phyloP scores from a whole-genome alignment of 2,329 filamentous ascomycete genomes.

The Capronia coronata region DNA sequence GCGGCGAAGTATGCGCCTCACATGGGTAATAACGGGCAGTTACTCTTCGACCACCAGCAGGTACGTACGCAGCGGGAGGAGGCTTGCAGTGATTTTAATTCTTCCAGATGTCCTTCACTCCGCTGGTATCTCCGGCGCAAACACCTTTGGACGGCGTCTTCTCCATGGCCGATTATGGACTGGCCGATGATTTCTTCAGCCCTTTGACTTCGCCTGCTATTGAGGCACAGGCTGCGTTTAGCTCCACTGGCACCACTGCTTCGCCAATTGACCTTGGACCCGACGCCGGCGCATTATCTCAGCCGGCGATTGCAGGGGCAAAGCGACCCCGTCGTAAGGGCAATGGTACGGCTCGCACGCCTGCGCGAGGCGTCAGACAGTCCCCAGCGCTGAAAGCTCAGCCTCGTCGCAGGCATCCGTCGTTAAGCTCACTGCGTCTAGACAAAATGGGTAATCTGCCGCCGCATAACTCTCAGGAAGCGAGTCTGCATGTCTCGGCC shows the following conservation, averaged over 20 bases:
- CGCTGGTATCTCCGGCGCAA: constrained; percentile 46
- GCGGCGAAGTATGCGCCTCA: constrained; percentile 38
- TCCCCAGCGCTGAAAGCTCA: constrained; percentile 42
- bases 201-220: constrained; percentile 47
- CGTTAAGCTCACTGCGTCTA: constrained; percentile 26
- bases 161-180: constrained; percentile 43
- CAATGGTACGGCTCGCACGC: constrained; percentile 31
- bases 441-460: constrained; percentile 32
- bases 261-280: constrained; percentile 39
- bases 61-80: constrained; percentile 22
- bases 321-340: constrained; percentile 38
- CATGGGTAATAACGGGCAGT: constrained; percentile 36
- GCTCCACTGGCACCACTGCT: constrained; percentile 38
- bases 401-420: constrained; percentile 33
- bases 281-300: constrained; percentile 31
- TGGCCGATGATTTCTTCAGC: constrained; percentile 46
- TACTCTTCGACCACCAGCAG: constrained; percentile 42
- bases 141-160: constrained; percentile 45
- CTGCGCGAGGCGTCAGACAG: constrained; percentile 36
- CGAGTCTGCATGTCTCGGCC: constrained; percentile 27
- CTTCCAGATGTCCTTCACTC: constrained; percentile 43
- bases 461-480: constrained; percentile 35
- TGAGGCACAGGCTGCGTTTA: constrained; percentile 38
- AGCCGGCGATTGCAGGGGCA: constrained; percentile 33
- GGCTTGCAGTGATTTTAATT: constrained; percentile 16